Evolutionary conservation across 768 basidiomycete species (phyloP).

Genomic region (Tephrocybe sp.): DNA sequence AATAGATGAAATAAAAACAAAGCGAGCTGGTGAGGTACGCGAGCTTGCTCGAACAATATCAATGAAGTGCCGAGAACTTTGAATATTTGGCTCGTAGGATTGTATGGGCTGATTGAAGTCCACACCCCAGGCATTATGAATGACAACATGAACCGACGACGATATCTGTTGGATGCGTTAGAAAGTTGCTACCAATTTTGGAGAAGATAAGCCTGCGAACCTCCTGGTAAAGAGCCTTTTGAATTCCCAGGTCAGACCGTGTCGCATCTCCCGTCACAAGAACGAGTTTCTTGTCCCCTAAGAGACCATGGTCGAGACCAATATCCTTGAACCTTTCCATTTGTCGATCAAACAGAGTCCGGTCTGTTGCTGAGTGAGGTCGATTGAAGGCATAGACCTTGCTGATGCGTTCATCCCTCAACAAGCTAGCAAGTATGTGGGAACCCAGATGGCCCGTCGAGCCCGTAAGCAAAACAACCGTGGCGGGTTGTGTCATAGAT

Average conservation of each 20-base stretch:
- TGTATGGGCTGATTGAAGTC: not conserved
- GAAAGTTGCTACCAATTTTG: not conserved
- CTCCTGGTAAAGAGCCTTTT: not conserved
- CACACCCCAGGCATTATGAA: too few relatives aligned
- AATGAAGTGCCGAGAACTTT: not conserved
- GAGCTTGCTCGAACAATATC: not conserved
- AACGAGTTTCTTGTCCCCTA: not conserved
- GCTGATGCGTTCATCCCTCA: constrained; percentile 8
- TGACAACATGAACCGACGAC: not conserved
- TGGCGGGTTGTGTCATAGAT: not conserved
- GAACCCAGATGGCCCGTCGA: constrained; percentile 18
- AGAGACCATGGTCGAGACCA: not conserved
- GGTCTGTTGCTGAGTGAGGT: not conserved
- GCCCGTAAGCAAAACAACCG: constrained; percentile 14
- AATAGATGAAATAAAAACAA: constrained; percentile 4
- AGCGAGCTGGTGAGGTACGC: not conserved
- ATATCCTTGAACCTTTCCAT: not conserved
- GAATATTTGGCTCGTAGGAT: not conserved
- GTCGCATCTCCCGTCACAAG: not conserved
- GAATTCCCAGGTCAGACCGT: not conserved
- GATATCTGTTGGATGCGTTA: not conserved
- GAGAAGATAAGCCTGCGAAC: not conserved
- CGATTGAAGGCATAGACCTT: constrained; percentile 16
- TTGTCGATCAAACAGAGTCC: not conserved
- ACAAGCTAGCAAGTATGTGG: constrained; percentile 9